Evolutionary conservation across 2,329 filamentous ascomycete species (phyloP), one percentile per base, ranked within the genome.

Genomic region (Cladosporium oxysporum): DNA sequence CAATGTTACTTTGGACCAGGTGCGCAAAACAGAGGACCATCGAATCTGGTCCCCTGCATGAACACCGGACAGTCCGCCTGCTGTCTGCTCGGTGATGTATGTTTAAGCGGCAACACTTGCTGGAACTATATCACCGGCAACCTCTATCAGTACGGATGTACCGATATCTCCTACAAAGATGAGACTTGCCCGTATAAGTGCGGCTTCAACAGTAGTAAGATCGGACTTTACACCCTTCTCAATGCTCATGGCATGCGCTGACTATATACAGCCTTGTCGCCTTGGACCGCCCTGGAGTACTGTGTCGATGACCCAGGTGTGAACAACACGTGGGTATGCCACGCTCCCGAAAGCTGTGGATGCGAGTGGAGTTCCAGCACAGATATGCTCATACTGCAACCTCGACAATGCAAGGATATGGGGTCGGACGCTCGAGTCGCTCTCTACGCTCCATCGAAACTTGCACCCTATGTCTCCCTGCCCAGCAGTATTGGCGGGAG

Each of bases 131-230:
- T n/a, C 1, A 74, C 68, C 2, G 73, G 72, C 14, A 71, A 73
- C 53, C 21, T 68, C 12, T 75, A 75, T 41, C 71, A 75, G 61
- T 75, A 76, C 64, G 74, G 73, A n/a, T 76, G 74, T 61, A 75
- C 73, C 1, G 73, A 76, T 63, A 70, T 73, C n/a, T 70, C 47
- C 18, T 76, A 75, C 57, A 44, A 67, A 23, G 73, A 75, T 60
- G 41, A 64, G 21, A 62, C 62, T 1, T 76, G 74, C 66, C 73
- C 73, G 2, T 72, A 69, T 52, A 76, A 76, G 53, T 75, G 73
- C 62, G 72, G 71, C 5, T 74, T 68, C 52, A 70, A 74, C 61
- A 64, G 68, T 3, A 65, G 73, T 74, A 69, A 16, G 68, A 33
- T 10, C 5, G 2, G n/a, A 14, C 41, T 16, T 28, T 0, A 5